Percentiles rank a stretch among this genome's conserved stretches.
These are phyloP conservation scores for Heliosperma pusillum DNA, from an alignment of 148 eudicot species.

Conservation along the genomic window DNA sequence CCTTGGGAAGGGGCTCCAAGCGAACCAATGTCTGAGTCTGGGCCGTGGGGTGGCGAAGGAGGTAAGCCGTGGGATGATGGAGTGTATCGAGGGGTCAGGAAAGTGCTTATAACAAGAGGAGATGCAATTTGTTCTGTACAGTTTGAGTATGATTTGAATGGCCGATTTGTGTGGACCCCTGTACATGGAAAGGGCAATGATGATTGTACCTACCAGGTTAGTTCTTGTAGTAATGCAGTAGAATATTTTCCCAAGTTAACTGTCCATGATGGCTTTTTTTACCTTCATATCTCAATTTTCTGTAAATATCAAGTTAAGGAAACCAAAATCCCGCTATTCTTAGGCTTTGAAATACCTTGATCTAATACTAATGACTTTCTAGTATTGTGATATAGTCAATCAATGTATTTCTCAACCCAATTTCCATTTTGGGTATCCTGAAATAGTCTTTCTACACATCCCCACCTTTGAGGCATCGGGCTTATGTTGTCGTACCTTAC, in stretches of 20 bases:
- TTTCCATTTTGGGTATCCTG: background rate
- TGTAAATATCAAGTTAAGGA: background rate
- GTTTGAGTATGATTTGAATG: slow-evolving; percentile 62
- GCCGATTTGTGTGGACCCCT: slow-evolving; percentile 64
- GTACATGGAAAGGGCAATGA: slow-evolving; percentile 43
- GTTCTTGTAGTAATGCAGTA: background rate
- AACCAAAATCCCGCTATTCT: background rate
- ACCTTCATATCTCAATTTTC: background rate
- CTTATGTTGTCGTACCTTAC: background rate
- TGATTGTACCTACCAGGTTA: slow-evolving; percentile 32
- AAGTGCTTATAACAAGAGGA: slow-evolving; percentile 47
- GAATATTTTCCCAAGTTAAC: background rate
- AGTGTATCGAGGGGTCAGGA: slow-evolving; percentile 51
- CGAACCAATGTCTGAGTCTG: slow-evolving; percentile 48
- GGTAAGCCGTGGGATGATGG: slow-evolving; percentile 84
- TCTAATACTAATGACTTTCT: background rate
- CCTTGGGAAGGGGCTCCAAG: slow-evolving; percentile 50
- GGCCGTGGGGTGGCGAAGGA: slow-evolving; percentile 81
- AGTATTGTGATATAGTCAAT: background rate
- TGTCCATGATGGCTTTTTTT: background rate
- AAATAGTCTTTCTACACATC: background rate
- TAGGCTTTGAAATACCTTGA: background rate
- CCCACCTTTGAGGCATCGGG: too few species aligned
- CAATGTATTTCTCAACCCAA: too few species aligned
- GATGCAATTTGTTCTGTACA: slow-evolving; percentile 60